phyloP scores from a whole-genome alignment of 164 flowering plant genomes.

The Malania oleifera region DNA sequence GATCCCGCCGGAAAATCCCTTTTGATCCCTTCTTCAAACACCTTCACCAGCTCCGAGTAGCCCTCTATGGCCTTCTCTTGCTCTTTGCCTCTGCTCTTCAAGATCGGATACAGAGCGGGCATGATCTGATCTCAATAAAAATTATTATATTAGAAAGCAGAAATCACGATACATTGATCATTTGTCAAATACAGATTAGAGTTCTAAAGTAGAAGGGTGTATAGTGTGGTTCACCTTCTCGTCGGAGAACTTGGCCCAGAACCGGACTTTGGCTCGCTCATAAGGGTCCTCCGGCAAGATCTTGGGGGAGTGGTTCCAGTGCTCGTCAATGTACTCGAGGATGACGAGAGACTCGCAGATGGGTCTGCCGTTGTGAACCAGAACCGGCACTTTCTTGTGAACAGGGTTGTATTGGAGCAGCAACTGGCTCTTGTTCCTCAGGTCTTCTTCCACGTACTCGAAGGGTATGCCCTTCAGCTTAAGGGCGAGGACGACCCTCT shows the following conservation, averaged over 20 bases:
- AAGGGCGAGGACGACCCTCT: constrained; percentile 23
- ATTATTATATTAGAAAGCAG: too few species aligned
- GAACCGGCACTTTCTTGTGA: constrained; percentile 11
- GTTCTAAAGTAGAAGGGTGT: too few species aligned
- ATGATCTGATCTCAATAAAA: too few species aligned
- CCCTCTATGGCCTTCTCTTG: constrained; percentile 17
- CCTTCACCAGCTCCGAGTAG: background rate
- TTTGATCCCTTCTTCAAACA: constrained; percentile 19
- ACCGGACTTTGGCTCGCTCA: constrained; percentile 17
- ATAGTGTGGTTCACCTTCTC: constrained; percentile 15
- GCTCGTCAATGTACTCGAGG: constrained; percentile 30
- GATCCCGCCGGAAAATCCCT: constrained; percentile 4
- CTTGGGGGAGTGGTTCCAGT: constrained; percentile 20
- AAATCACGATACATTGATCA: too few species aligned
- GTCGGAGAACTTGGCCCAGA: constrained; percentile 20
- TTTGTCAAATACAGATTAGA: too few species aligned
- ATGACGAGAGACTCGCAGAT: constrained; percentile 23
- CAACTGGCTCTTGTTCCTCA: constrained; percentile 23
- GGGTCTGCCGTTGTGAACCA: constrained; percentile 21
- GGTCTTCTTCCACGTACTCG: constrained; percentile 21
- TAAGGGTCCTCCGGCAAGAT: constrained; percentile 20
- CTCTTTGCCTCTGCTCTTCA: constrained; percentile 14
- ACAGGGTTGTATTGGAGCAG: constrained; percentile 10
- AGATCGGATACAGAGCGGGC: background rate
- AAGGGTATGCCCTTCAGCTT: constrained; percentile 26